Evolutionary conservation across 2,329 filamentous ascomycete species (phyloP).

Genomic region (Dactylellina cionopaga): DNA sequence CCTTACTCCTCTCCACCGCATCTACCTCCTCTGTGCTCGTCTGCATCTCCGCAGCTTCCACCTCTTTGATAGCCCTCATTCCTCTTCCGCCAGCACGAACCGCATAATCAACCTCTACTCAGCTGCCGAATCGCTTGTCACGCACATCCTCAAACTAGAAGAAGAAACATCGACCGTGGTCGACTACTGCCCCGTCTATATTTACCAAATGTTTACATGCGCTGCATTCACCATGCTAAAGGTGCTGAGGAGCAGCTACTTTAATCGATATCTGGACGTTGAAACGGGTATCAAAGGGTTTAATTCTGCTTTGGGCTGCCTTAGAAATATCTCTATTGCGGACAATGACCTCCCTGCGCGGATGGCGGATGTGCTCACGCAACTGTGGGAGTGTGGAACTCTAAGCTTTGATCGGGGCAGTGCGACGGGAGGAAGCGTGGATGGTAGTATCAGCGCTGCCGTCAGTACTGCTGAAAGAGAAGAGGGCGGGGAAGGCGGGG

Average conservation of each 20-base stretch:
- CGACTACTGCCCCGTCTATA: conserved; percentile 76
- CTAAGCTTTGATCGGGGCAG: conserved; percentile 63
- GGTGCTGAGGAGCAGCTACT: conserved; percentile 77
- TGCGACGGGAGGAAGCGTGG: conserved; percentile 60
- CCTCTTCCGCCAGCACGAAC: conserved; percentile 69
- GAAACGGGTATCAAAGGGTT: conserved; percentile 75
- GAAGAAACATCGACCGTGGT: conserved; percentile 68
- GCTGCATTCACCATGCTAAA: conserved; percentile 81
- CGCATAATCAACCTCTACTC: conserved; percentile 80
- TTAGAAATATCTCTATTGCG: conserved; percentile 77
- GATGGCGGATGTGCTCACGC: conserved; percentile 83
- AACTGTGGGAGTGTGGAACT: conserved; percentile 81
- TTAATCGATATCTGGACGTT: conserved; percentile 76
- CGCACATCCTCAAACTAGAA: conserved; percentile 68
- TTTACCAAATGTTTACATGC: conserved; percentile 86
- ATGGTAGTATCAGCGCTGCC: conserved; percentile 65
- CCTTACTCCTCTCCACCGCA: conserved; percentile 69
- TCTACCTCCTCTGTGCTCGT: conserved; percentile 77
- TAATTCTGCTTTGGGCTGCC: conserved; percentile 74
- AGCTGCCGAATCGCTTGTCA: conserved; percentile 75
- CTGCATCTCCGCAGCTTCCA: conserved; percentile 80
- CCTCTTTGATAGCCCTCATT: conserved; percentile 81
- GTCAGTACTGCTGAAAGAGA: conserved; percentile 31
- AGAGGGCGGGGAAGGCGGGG: conserved; percentile 34
- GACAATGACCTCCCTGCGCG: conserved; percentile 83